Conservation (phyloP, 176 grass and related monocot species). For the Phyllostachys edulis region DNA sequence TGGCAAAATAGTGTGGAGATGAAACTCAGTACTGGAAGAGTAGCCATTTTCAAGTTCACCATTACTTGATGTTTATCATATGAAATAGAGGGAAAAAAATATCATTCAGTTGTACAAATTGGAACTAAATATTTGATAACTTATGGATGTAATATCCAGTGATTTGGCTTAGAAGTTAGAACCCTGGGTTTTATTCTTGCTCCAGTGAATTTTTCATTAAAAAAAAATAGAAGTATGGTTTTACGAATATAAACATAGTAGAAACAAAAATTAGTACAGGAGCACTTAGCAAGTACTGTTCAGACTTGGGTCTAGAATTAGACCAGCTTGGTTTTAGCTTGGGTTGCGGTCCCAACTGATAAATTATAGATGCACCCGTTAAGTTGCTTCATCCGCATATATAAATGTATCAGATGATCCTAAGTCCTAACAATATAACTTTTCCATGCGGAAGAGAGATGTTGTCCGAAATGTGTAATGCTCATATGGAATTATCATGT, state of each 20-base stretch:
- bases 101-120: background rate
- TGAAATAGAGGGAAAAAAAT: background rate
- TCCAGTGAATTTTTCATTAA: background rate
- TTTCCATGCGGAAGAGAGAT: slow-evolving; percentile 13
- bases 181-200: background rate
- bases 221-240: background rate
- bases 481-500: slow-evolving; percentile 6
- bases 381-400: background rate
- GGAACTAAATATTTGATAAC: background rate
- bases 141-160: background rate
- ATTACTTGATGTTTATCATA: slow-evolving; percentile 5
- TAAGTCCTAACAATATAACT: background rate
- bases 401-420: slow-evolving; percentile 16
- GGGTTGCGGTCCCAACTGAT: background rate
- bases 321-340: background rate
- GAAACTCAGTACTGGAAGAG: background rate
- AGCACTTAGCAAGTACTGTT: slow-evolving; percentile 1
- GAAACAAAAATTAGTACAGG: slow-evolving; percentile 3
- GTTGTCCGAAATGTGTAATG: background rate
- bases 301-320: background rate
- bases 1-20: slow-evolving; percentile 7
- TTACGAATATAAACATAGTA: background rate
- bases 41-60: background rate
- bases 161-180: slow-evolving; percentile 7
- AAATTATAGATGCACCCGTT: slow-evolving; percentile 9